A percentile compares a stretch with the other conserved stretches of the same genome.
Evolutionary conservation across 345 rosid species (phyloP).

Genomic region (Aquilaria malaccensis): DNA sequence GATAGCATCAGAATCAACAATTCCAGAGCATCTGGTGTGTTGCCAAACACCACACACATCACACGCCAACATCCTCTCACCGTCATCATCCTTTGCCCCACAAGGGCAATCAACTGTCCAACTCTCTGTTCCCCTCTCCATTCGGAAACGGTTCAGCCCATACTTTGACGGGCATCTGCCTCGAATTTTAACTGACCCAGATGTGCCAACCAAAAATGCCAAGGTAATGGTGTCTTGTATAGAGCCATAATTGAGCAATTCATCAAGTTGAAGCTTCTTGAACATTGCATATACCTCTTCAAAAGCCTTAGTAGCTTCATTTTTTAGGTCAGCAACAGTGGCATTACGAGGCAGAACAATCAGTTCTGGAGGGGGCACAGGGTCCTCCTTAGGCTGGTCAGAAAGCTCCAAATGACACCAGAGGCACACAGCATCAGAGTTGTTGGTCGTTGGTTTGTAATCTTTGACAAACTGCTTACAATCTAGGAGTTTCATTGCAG

Average conservation of each 20-base stretch:
- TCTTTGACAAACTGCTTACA: constrained; percentile 73
- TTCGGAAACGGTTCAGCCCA: constrained; percentile 38
- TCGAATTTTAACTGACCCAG: constrained; percentile 31
- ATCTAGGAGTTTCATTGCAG: constrained; percentile 56
- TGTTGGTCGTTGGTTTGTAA: constrained; percentile 16
- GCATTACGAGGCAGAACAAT: constrained; percentile 46
- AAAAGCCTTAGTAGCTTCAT: constrained; percentile 44
- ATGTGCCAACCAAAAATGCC: constrained; percentile 38
- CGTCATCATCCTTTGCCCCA: constrained; percentile 70
- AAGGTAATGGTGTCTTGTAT: constrained; percentile 41
- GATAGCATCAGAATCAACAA: constrained; percentile 34
- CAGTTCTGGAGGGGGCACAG: constrained; percentile 46
- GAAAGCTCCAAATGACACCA: constrained; percentile 49
- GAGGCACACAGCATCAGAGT: constrained; percentile 26
- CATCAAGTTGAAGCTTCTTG: constrained; percentile 44
- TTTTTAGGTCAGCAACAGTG: constrained; percentile 49
- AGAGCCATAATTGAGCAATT: constrained; percentile 39
- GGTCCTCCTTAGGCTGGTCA: constrained; percentile 39
- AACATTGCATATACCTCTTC: constrained; percentile 66
- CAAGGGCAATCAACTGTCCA: constrained; percentile 68
- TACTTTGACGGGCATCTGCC: constrained; percentile 46
- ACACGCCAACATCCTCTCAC: constrained; percentile 73
- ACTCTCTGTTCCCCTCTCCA: constrained; percentile 60
- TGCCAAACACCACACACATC: constrained; percentile 68
- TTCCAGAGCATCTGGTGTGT: constrained; percentile 69